Evolutionary conservation across 805 yeast species (phyloP), one percentile per base, ranked within the genome.

Genomic region (Myxozyma sirexii): DNA sequence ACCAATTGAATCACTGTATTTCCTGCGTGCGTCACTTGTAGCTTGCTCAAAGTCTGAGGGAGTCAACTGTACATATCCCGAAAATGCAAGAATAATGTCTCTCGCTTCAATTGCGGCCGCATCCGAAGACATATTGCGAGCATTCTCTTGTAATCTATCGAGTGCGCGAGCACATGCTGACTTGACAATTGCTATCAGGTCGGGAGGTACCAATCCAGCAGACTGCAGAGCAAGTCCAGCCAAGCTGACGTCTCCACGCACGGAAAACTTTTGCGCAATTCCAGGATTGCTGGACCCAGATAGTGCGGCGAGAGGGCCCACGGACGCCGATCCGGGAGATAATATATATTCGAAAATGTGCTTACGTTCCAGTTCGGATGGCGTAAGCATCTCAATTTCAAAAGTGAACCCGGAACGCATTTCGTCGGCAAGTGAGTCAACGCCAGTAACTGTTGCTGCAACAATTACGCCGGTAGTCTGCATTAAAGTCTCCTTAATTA

Each of bases 1-100:
- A 6, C 98, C 98, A 59, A 94, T 92, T 0, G 97, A 88, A 65
- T 90, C 97, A 67, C 96, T 87, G 73, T 87, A 92, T 71, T 89
- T 91, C 68, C 83, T 85, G 69, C 98, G 79, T 0, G 97, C 97
- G 57, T 82, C 85, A 57, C 85, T 83, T 54, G 91, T 89, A 0
- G 97, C 86, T 27, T 71, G 75, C 54, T 82, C 86, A 69, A 88
- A 84, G 69, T 88, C 92, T 3, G 72, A 79, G 0, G 90, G 86
- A 0, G 76, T 77, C 43, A 86, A 68, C 29, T 76, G 77, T 8
- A 87, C 69, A 7, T 71, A 57, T 1, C 93, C 90, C 2, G 86
- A 85, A 64, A 81, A 77, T 2, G 83, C 78, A n/a, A 78, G 70
- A 35, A 80, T 62, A 15, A 78, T 75, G 8, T 71, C 71, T 4